Base-by-base conservation (phyloP, 2,329 filamentous ascomycete species). In the Dendryphion nanum region DNA sequence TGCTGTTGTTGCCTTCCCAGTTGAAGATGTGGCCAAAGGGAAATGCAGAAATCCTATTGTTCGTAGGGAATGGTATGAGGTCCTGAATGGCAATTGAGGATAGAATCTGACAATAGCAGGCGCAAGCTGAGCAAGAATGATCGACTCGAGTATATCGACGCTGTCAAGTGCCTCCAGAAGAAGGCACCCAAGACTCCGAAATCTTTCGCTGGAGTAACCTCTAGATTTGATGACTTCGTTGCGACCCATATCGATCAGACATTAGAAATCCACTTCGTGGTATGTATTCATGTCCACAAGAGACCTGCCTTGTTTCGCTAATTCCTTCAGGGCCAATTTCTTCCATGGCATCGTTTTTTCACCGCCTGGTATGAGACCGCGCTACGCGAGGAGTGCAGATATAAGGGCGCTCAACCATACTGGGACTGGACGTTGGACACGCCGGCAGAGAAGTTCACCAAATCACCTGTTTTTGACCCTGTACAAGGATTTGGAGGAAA, bases 381-480 rank as follows among this genome's bases (percentile, higher is more conserved):
- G 1, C 49, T 69, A 3, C 60, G 45, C n/a, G 39, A 59, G 3
- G 64, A 67, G 32, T 68, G 66, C 35, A 61, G 59, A 20, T 69
- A 64, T 39, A 50, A 35, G 2, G 64, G 59, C 36, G 51, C 53
- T 30, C 55, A 61, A 30, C 66, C 64, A 8, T 76, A 74, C 57
- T 72, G 69, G 62, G 72, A 77, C 53, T 77, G 73, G 71, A 68
- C 66, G 18, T 24, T 39, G 13, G 37, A 39, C 6, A 63, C 65
- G 21, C 68, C 67, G 50, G 59, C 66, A 2, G 38, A 58, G 3
- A 68, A 77, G 29, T 50, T 50, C 8, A 13, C 41, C 47, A 63
- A 67, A 38, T 75, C 73, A 1, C 70, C 74, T 15, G 51, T 79
- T 31, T 79, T 79, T 44, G 73, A 76, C 46, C 10, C 10, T 8